Percentiles rank a stretch among this genome's conserved stretches.
Evolutionary conservation across 768 basidiomycete species (phyloP).

Genomic region (Hygrophorus russula): DNA sequence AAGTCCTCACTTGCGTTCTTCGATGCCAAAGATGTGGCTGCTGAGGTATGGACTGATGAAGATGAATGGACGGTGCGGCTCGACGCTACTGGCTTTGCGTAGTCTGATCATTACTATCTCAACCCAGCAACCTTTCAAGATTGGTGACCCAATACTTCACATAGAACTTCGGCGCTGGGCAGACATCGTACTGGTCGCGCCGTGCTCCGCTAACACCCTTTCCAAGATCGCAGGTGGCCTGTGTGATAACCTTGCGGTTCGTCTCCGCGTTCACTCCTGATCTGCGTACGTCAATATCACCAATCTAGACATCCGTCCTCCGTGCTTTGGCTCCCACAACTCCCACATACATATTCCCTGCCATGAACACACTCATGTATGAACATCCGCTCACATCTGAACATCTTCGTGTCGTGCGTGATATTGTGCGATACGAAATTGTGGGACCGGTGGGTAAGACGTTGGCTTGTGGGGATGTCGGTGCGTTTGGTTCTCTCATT

Average conservation of each 20-base stretch:
- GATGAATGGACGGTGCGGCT: slow-evolving; percentile 85
- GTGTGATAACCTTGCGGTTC: slow-evolving; percentile 85
- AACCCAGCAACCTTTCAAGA: slow-evolving; percentile 52
- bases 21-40: slow-evolving; percentile 43
- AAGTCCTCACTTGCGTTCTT: slow-evolving; percentile 73
- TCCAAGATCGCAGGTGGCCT: slow-evolving; percentile 83
- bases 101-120: background rate
- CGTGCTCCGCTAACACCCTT: slow-evolving; percentile 95
- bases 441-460: slow-evolving; percentile 81
- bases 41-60: slow-evolving; percentile 75
- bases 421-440: slow-evolving; percentile 69
- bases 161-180: slow-evolving; percentile 95
- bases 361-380: slow-evolving; percentile 99
- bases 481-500: slow-evolving; percentile 29
- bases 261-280: slow-evolving; percentile 12
- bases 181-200: slow-evolving; percentile 88
- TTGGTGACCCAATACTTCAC: slow-evolving; percentile 90
- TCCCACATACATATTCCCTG: slow-evolving; percentile 85
- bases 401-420: slow-evolving; percentile 64
- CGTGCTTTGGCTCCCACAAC: slow-evolving; percentile 29
- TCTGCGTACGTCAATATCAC: slow-evolving; percentile 53
- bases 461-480: slow-evolving; percentile 90
- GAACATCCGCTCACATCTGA: slow-evolving; percentile 82
- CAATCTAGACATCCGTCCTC: slow-evolving; percentile 16
- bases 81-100: background rate